A percentile compares a stretch with the other conserved stretches of the same genome.
Evolutionary conservation across 1,139 yeast genomes (phyloP).

Genomic region (Zygosaccharomyces pseudobailii): DNA sequence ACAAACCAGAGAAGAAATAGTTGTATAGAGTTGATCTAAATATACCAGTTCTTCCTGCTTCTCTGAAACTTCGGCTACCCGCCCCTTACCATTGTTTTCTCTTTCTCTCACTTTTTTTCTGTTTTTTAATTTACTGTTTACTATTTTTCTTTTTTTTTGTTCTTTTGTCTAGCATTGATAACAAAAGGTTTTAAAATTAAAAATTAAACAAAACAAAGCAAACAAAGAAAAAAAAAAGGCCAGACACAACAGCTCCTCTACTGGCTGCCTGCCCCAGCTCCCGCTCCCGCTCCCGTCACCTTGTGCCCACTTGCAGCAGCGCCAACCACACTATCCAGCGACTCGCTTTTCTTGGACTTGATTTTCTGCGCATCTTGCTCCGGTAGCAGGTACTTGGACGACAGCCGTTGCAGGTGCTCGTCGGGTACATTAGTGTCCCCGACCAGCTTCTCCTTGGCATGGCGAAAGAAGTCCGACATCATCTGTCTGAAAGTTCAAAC

Average conservation of each 20-base stretch:
- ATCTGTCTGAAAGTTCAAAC: not conserved
- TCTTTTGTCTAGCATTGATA: too few relatives aligned
- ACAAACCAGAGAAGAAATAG: too few relatives aligned
- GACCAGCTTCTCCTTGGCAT: conserved; percentile 20
- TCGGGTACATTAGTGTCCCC: conserved; percentile 19
- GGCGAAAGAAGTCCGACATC: conserved; percentile 19
- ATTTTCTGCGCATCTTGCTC: conserved; percentile 9
- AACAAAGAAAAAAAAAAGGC: not conserved
- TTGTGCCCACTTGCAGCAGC: conserved; percentile 14
- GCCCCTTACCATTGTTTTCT: too few relatives aligned
- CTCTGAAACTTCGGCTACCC: too few relatives aligned
- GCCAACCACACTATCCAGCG: conserved; percentile 13
- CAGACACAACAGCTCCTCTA: not conserved
- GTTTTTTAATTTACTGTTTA: too few relatives aligned
- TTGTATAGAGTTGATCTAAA: too few relatives aligned
- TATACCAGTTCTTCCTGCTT: too few relatives aligned
- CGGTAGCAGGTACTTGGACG: conserved; percentile 9
- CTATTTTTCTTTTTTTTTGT: too few relatives aligned
- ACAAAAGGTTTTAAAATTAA: too few relatives aligned
- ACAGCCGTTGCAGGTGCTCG: conserved; percentile 18
- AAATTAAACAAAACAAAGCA: not conserved
- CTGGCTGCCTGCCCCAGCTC: not conserved
- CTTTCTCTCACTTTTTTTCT: too few relatives aligned
- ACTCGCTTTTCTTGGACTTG: conserved; percentile 10
- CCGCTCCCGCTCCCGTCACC: not conserved